These are phyloP conservation scores for Noccaea bulbosa DNA, from an alignment of 345 rosid species.

Conservation along the genomic window DNA sequence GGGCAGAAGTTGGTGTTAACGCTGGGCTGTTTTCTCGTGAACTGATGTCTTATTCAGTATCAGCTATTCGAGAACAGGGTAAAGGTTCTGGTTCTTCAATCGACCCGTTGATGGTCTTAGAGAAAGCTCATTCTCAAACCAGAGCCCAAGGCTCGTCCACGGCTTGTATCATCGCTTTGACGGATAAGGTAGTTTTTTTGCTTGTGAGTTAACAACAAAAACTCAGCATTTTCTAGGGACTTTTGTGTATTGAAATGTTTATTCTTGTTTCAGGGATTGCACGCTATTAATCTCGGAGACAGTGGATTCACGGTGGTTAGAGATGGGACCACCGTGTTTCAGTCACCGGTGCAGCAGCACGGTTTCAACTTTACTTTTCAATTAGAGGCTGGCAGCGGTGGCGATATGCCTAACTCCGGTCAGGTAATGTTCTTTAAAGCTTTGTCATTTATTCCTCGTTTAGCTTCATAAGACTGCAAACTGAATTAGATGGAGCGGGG, in stretches of 20 bases:
- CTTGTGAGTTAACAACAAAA: not conserved
- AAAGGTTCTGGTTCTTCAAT: constrained; percentile 57
- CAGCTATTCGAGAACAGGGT: constrained; percentile 71
- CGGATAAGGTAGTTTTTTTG: constrained; percentile 58
- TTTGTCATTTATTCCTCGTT: not conserved
- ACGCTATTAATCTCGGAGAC: constrained; percentile 91
- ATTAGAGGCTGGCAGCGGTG: constrained; percentile 70
- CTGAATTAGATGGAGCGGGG: not conserved
- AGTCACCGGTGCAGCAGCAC: constrained; percentile 93
- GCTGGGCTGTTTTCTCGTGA: constrained; percentile 82
- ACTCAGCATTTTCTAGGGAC: not conserved
- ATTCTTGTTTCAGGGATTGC: constrained; percentile 53
- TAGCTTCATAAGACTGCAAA: not conserved
- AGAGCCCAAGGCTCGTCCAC: constrained; percentile 92
- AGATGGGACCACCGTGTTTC: constrained; percentile 79
- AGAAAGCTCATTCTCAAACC: constrained; percentile 83
- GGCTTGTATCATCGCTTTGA: constrained; percentile 84
- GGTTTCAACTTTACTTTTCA: constrained; percentile 96
- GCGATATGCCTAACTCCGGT: constrained; percentile 87
- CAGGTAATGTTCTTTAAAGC: constrained; percentile 55
- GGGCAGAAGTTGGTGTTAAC: constrained; percentile 96
- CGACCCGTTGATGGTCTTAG: constrained; percentile 78
- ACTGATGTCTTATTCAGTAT: constrained; percentile 81
- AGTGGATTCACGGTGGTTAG: constrained; percentile 94
- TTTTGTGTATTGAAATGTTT: not conserved